Evolutionary conservation across 1,139 yeast species (phyloP).

Genomic region (Hyphopichia wangnamkhiaoensis): DNA sequence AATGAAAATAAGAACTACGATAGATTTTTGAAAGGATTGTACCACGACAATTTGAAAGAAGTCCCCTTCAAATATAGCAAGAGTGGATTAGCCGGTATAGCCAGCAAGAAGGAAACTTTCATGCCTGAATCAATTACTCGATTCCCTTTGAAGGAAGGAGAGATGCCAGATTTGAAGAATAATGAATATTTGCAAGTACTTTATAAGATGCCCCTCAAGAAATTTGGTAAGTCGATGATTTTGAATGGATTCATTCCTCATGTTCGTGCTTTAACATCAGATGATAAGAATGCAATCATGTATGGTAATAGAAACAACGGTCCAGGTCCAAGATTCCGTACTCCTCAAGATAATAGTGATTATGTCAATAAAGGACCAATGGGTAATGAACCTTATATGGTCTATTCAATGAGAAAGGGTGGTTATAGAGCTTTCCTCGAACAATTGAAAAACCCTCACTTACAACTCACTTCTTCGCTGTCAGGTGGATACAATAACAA

Average conservation of each 20-base stretch:
- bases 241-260: conserved; percentile 77
- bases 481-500: conserved; percentile 5
- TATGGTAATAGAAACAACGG: conserved; percentile 35
- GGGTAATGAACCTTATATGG: conserved; percentile 34
- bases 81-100: conserved; percentile 71
- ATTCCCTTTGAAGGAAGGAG: conserved; percentile 64
- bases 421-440: conserved; percentile 41
- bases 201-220: conserved; percentile 58
- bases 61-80: conserved; percentile 47
- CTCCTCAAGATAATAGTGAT: conserved; percentile 34
- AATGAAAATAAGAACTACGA: conserved; percentile 52
- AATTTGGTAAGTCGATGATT: conserved; percentile 75
- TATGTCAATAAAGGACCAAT: conserved; percentile 46
- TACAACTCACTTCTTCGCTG: conserved; percentile 1
- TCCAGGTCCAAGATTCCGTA: conserved; percentile 32
- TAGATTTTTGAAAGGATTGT: conserved; percentile 34
- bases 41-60: conserved; percentile 29
- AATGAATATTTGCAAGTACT: conserved; percentile 55
- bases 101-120: conserved; percentile 45
- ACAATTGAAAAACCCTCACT: conserved; percentile 7
- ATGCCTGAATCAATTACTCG: conserved; percentile 45
- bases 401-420: conserved; percentile 40
- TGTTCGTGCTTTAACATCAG: conserved; percentile 58
- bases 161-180: conserved; percentile 59
- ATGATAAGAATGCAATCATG: conserved; percentile 66